Conservation (phyloP, 169 alveolate species). For the Plasmodium ovale region DNA sequence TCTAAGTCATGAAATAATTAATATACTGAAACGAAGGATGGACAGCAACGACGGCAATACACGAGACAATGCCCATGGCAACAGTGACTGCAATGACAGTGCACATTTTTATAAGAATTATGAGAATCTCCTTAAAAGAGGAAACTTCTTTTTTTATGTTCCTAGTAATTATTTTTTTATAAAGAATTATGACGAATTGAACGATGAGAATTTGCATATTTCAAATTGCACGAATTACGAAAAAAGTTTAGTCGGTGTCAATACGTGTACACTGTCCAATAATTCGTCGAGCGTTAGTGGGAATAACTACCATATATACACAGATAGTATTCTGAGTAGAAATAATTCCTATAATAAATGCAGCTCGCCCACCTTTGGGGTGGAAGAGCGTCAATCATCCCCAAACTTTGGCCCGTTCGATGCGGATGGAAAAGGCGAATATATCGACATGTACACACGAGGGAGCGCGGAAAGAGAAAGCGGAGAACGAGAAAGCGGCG, state of each 20-base stretch:
- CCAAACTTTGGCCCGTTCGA: conserved; percentile 62
- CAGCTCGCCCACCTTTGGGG: conserved; percentile 59
- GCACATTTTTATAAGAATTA: conserved; percentile 10
- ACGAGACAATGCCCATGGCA: neutral
- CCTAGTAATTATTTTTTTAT: conserved; percentile 65
- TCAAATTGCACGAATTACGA: conserved; percentile 34
- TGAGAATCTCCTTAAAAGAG: neutral
- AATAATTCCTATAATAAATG: conserved; percentile 26
- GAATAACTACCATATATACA: conserved; percentile 12
- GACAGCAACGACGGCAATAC: conserved; percentile 2
- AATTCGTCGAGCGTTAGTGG: conserved; percentile 34
- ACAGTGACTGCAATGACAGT: neutral
- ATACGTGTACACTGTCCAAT: conserved; percentile 22
- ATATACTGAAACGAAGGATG: conserved; percentile 14
- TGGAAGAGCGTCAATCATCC: conserved; percentile 24
- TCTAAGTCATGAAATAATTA: conserved; percentile 41
- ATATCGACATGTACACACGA: neutral
- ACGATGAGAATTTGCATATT: neutral
- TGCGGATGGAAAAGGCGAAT: neutral
- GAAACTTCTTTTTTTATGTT: conserved; percentile 36
- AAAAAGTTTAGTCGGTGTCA: conserved; percentile 29
- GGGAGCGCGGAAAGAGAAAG: neutral
- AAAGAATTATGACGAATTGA: conserved; percentile 26
- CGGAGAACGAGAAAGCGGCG: neutral
- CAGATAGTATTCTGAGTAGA: conserved; percentile 23